Evolutionary conservation across 2,329 filamentous ascomycete genomes (phyloP), one percentile per base, ranked within the genome.

Genomic region (Phaeosphaeria sp.): DNA sequence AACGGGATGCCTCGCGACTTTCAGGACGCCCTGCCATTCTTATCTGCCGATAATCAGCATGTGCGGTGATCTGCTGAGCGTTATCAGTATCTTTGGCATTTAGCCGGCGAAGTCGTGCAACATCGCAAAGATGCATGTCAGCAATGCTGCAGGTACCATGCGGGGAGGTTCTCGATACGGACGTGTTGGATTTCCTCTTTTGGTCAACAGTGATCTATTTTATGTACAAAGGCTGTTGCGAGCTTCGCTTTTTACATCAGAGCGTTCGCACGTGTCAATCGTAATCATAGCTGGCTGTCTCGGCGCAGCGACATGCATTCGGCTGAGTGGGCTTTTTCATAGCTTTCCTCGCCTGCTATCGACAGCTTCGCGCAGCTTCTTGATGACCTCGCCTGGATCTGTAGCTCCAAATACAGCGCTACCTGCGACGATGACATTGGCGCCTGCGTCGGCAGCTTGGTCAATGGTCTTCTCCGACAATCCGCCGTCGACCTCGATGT

Each of bases 401-500:
- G 92, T 85, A 18, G 95, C 94, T 36, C 93, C 93, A 78, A 98
- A 99, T 7, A 99, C 93, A 42, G 95, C 95, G 71, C 92, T 97
- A 27, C 95, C 95, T 11, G 95, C 94, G 51, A 99, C 95, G 72
- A 99, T 99, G 56, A 99, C 95, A 72, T 99, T 99, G 54, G 95
- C 95, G 33, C 95, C 95, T 0, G 95, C 95, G 59, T 97, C 92
- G 0, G 95, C 95, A 7, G 95, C 95, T 74, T 94, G 90, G 71
- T 95, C 93, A 67, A 99, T 95, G 0, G 95, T 99, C 64, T 88
- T 87, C 53, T 92, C 88, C 1, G 92, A 93, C 46, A 99, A 79
- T 2, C 95, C 95, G 52, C 95, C 95, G 76, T 99, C 95, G 42
- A 99, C 94, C 80, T 99, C 95, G 71, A 99, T 99, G 80, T 97